These are phyloP conservation scores for Talaromyces amestolkiae DNA, from an alignment of 2,329 filamentous ascomycete genomes.

Conservation along the genomic window DNA sequence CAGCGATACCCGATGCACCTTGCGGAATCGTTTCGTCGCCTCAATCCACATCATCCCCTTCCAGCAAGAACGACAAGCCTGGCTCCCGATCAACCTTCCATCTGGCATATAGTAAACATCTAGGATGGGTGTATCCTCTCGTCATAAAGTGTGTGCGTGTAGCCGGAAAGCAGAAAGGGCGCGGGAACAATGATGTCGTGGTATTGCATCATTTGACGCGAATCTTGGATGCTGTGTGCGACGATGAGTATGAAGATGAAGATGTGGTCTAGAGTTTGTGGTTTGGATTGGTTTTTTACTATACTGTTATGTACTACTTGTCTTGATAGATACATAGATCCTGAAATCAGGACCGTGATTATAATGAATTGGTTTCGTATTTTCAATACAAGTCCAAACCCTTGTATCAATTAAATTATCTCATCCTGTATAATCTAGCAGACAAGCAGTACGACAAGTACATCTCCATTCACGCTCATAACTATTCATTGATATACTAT, in stretches of 20 bases:
- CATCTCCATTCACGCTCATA: neutral
- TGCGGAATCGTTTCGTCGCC: conserved; percentile 9
- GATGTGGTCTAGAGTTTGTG: conserved; percentile 17
- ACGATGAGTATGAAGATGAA: conserved; percentile 21
- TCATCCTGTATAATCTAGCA: neutral
- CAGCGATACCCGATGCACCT: conserved; percentile 59
- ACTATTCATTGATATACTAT: conserved; percentile 2
- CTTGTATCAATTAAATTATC: neutral
- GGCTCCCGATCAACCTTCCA: conserved; percentile 35
- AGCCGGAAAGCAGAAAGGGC: conserved; percentile 40
- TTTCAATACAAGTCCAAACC: neutral
- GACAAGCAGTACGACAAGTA: neutral
- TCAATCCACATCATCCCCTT: no score
- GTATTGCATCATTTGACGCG: conserved; percentile 53
- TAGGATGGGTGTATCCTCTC: conserved; percentile 79
- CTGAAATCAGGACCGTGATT: neutral
- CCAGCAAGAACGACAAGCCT: neutral
- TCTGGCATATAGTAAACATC: conserved; percentile 66
- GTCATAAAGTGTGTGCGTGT: conserved; percentile 39
- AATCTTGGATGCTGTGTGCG: conserved; percentile 62
- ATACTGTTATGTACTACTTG: neutral
- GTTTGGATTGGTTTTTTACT: neutral
- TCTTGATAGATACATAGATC: neutral
- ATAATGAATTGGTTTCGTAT: neutral
- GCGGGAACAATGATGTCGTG: conserved; percentile 38